A percentile compares a stretch with the other conserved stretches of the same genome.
Evolutionary conservation across 2,329 filamentous ascomycete genomes (phyloP).

Genomic region (Grosmannia serpens): DNA sequence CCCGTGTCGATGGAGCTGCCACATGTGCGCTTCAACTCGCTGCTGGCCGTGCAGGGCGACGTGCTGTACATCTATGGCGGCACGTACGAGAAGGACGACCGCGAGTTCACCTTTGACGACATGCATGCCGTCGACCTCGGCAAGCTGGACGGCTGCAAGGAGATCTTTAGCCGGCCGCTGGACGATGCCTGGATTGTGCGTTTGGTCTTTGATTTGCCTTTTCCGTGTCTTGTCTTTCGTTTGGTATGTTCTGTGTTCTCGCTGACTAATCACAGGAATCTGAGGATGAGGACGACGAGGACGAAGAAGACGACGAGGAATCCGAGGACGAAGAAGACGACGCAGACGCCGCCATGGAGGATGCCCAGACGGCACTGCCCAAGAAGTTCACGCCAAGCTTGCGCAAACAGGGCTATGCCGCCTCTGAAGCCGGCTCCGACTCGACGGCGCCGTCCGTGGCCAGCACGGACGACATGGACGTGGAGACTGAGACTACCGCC

Average conservation of each 20-base stretch:
- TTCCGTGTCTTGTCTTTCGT: constrained; percentile 25
- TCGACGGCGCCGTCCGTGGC: constrained; percentile 36
- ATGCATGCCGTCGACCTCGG: constrained; percentile 88
- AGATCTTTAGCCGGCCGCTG: constrained; percentile 76
- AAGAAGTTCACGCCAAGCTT: constrained; percentile 41
- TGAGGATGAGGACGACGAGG: constrained; percentile 48
- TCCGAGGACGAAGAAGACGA: constrained; percentile 44
- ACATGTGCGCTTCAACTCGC: constrained; percentile 81
- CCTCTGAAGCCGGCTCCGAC: constrained; percentile 22
- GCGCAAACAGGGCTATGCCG: constrained; percentile 38
- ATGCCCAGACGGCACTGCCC: constrained; percentile 35
- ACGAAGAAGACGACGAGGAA: constrained; percentile 47
- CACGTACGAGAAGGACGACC: constrained; percentile 88
- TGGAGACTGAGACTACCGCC: constrained; percentile 33
- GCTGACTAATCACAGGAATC: too few species aligned
- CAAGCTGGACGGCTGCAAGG: constrained; percentile 86
- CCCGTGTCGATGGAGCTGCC: constrained; percentile 70
- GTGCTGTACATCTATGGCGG: constrained; percentile 89
- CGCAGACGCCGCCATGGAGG: constrained; percentile 37
- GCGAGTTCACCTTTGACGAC: constrained; percentile 93
- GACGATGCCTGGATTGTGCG: constrained; percentile 66
- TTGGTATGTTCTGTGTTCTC: neutral
- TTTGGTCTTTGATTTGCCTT: constrained; percentile 16
- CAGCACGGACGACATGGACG: constrained; percentile 29
- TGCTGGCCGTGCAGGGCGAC: constrained; percentile 84